Evolutionary conservation across 73 alveolate species (phyloP).

Genomic region (Durusdinium trenchii): DNA sequence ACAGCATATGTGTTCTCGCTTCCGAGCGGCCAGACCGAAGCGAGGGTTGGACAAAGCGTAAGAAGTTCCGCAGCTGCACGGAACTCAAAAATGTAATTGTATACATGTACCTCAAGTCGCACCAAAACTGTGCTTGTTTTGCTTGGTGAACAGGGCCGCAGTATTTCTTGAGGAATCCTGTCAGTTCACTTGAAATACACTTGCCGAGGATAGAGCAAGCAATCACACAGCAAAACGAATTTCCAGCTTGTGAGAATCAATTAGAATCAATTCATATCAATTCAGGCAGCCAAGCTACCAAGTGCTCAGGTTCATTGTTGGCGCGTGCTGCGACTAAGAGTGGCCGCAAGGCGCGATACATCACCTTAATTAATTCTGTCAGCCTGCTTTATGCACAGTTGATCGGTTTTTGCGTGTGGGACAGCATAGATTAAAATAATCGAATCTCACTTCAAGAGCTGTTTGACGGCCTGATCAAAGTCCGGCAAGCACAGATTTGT

Average conservation of each 20-base stretch:
- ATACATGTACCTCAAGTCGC: too few relatives aligned
- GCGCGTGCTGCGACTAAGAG: conserved; percentile 74
- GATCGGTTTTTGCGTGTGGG: not conserved
- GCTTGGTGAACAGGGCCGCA: not conserved
- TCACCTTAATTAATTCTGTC: too few relatives aligned
- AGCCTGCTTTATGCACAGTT: too few relatives aligned
- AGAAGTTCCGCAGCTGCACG: conserved; percentile 89
- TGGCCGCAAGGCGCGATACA: conserved; percentile 81
- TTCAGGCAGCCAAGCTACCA: not conserved
- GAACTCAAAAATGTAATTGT: not conserved
- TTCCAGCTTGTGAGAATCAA: not conserved
- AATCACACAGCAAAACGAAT: not conserved
- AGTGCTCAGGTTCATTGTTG: conserved; percentile 64
- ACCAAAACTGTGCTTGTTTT: not conserved
- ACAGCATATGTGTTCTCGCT: not conserved
- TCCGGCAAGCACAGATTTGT: not conserved
- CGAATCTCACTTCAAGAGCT: not conserved
- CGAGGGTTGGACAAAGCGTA: conserved; percentile 92
- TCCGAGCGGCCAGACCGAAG: conserved; percentile 66
- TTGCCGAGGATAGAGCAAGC: not conserved
- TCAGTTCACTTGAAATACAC: not conserved
- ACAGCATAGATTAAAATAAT: not conserved
- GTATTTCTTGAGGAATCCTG: not conserved
- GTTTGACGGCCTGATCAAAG: not conserved
- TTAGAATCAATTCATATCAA: not conserved